Percentiles rank a stretch among this genome's conserved stretches.
Conservation (phyloP, 1,284 basidiomycete genomes). For the Apiotrichum akiyoshidainum region DNA sequence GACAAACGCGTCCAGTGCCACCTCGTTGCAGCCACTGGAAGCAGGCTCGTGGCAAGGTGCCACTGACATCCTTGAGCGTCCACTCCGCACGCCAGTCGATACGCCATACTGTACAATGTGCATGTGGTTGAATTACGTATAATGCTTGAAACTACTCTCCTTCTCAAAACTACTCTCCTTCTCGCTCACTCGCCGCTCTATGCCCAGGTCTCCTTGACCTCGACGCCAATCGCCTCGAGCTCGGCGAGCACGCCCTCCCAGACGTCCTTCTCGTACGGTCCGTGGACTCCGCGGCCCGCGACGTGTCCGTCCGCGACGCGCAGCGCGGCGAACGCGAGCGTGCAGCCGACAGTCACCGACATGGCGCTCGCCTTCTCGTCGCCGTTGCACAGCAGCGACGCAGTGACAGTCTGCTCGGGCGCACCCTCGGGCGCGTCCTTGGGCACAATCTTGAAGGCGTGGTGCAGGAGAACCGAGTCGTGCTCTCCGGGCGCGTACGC, state of each 20-base stretch:
- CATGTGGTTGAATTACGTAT: not conserved
- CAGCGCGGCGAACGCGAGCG: conserved; percentile 73
- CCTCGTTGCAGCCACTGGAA: no score
- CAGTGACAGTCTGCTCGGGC: conserved; percentile 65
- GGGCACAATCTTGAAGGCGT: conserved; percentile 61
- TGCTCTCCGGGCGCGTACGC: conserved; percentile 69
- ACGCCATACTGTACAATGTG: not conserved
- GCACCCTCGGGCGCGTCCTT: conserved; percentile 16
- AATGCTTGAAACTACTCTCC: not conserved
- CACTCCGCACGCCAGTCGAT: no score
- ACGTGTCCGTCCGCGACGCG: conserved; percentile 68
- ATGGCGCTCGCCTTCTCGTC: conserved; percentile 69
- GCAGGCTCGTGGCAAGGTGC: no score
- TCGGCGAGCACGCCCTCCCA: conserved; percentile 63
- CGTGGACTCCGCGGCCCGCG: conserved; percentile 61
- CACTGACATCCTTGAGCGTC: no score
- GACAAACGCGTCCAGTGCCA: no score
- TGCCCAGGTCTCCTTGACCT: conserved; percentile 60
- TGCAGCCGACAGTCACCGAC: conserved; percentile 83
- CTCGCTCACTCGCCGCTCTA: conserved; percentile 1
- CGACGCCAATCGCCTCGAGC: conserved; percentile 62
- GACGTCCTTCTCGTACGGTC: conserved; percentile 61
- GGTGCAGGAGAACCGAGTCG: conserved; percentile 83
- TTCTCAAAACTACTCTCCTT: no score
- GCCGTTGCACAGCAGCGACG: conserved; percentile 71